Conservation (phyloP, 2,329 filamentous ascomycete genomes). For the Calonectria hawksworthii region DNA sequence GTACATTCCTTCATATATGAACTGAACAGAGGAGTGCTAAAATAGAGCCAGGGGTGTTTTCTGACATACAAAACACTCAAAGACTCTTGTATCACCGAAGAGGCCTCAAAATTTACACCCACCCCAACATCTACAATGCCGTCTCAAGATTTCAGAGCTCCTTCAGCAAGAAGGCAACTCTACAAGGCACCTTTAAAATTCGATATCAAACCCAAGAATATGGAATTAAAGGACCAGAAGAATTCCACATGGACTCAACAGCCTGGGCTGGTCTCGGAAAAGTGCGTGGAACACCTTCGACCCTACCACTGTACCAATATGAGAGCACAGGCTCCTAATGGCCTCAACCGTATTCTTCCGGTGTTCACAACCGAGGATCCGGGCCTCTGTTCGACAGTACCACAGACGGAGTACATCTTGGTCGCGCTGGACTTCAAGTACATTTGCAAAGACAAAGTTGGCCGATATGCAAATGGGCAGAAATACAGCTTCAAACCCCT, state of each 20-base stretch:
- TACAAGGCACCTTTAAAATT: background rate
- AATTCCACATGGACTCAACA: background rate
- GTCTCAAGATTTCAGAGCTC: background rate
- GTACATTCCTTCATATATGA: background rate
- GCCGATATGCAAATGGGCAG: background rate
- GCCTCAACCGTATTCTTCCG: conserved; percentile 14
- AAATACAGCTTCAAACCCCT: conserved; percentile 19
- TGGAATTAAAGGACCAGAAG: background rate
- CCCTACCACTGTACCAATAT: background rate
- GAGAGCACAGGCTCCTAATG: background rate
- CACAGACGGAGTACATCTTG: conserved; percentile 22
- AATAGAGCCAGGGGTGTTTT: background rate
- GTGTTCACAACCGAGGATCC: background rate
- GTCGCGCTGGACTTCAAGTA: conserved; percentile 28
- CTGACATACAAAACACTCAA: background rate
- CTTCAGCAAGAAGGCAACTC: background rate
- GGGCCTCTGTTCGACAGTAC: background rate
- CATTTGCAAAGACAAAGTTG: conserved; percentile 20
- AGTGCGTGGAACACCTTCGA: background rate
- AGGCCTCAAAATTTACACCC: background rate
- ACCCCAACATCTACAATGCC: background rate
- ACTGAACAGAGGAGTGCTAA: background rate
- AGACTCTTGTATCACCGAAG: background rate
- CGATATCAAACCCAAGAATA: background rate
- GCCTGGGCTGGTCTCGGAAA: background rate